Base-by-base conservation (phyloP, 495 filamentous ascomycete genomes). In the Talaromyces thailandensis region DNA sequence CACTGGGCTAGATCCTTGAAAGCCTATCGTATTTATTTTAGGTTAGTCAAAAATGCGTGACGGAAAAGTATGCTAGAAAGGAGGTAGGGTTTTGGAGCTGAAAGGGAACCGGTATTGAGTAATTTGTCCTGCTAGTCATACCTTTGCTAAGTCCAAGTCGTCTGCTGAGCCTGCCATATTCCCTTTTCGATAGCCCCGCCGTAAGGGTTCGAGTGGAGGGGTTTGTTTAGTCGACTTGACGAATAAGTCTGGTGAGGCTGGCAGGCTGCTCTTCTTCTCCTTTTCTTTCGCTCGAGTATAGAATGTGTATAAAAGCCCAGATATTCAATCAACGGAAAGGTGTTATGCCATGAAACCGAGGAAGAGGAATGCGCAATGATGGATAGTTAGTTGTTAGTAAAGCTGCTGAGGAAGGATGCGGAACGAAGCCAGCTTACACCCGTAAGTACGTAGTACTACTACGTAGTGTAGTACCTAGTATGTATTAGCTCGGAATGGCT, bases 1-100 rank as follows among this genome's bases (percentile, higher is more conserved):
- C 69, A 76, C 75, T 72, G 72, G 18, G 74, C 70, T 28, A 77
- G 56, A 32, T 76, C 75, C 62, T 73, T 67, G 28, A 77, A 69
- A 58, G 74, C 68, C 73, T 71, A 52, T 73, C 26, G 23, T 28
- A 55, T 23, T 21, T n/a, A 59, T n/a, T 37, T n/a, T 29, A 48
- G 24, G 16, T 48, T 43, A 40, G 35, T 40, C 12, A 61, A 31
- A 9, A 31, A 50, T 43, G 18, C 31, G 57, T 43, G 23, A 48
- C 6, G 32, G 25, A 6, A 56, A 28, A 31, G 31, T 24, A 58
- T 23, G 6, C 6, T 43, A 31, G 25, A 37, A 28, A 43, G 29
- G 23, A n/a, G 29, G 6, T 11, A n/a, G 18, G 24, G 8, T 23
- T 48, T 1, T 48, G 6, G 9, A 48, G 18, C 43, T 18, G 4